Base-by-base conservation (phyloP, 1,139 yeast species). In the Schizosaccharomyces versatilis region DNA sequence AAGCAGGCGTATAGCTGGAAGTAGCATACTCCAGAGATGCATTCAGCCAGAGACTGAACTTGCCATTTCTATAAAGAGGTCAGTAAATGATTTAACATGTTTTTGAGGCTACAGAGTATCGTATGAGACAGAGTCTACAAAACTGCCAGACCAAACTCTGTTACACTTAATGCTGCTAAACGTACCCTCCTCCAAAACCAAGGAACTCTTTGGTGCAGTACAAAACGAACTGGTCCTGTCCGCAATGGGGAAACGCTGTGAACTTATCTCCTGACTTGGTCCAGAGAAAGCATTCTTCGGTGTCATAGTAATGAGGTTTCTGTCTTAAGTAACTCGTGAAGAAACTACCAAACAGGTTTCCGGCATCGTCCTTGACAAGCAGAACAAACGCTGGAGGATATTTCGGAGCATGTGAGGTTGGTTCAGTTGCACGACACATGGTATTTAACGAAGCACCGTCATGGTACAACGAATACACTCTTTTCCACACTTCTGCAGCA, bases 1-100 rank as follows among this genome's bases (percentile, higher is more conserved):
- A 90, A 0, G 99, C 93, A 38, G 78, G 78, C 56, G 93, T 81
- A 2, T 77, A 73, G 62, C 78, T 79, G 41, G 90, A 79, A 0
- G 85, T 88, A 1, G 97, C 98, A 54, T 73, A 73, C 58, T 76
- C 72, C 54, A 90, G 73, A 49, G 80, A 76, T 56, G 77, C 80
- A 65, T 85, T 94, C 24, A 88, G 71, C 88, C 94, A 90, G 24
- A 93, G 70, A 0, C 97, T 98, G 67, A 85, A 88, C 63, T 83
- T 85, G 2, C 97, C 97, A 61, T 78, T 79, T 5, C 32, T 24
- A 24, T 5, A 24, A 24, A 2, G 5, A 24, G 32, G 32, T 24
- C 5, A 24, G 32, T 5, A 24, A 2, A 24, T 24, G 32, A 24
- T 3, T 24, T 24, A 24, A 24, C 32, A 5, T n/a, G 32, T 24